Evolutionary conservation across 2,329 filamentous ascomycete genomes (phyloP), one percentile per base, ranked within the genome.

Genomic region (Claviceps spartinae): DNA sequence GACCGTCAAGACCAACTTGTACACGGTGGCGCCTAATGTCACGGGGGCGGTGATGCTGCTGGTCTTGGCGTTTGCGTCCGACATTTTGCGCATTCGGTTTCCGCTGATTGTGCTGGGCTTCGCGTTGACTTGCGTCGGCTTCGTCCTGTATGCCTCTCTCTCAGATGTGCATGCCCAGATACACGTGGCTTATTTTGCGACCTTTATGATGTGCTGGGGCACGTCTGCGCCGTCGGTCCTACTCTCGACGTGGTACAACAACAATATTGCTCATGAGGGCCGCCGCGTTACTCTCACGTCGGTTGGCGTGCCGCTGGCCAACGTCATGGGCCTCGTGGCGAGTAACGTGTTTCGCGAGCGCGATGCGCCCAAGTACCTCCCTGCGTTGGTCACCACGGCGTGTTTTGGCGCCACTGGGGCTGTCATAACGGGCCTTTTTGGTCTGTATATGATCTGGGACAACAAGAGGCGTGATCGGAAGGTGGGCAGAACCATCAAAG

Each of bases 141-240:
- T 91, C 69, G 79, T 89, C 64, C 86, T 91, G 61, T 90, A 85
- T 58, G 83, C 84, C 0, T 74, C 81, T 20, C 83, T 91, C 53
- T 70, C 80, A 56, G 74, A 82, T 58, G 79, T 88, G 16, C 64
- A 78, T 40, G 60, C 69, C 3, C 70, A 84, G 41, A 64, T 84
- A n/a, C 72, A 76, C 3, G 72, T 88, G 1, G 85, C 84, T 0
- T 89, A 89, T 61, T 88, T 82, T 57, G 83, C 85, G 5, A 82
- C 77, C 51, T 90, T 89, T 65, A 85, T 89, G 82, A 88, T 89
- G 83, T 85, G 81, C 11, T 88, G 84, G 81, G 86, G 86, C 16
- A 88, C 84, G 0, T 83, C 81, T 1, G 85, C 85, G 0, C 85
- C 86, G 0, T 85, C 80, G 0, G 85, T 89, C 8, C 71, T 90